Conservation (phyloP, 495 filamentous ascomycete genomes). For the Daldinia grandis region DNA sequence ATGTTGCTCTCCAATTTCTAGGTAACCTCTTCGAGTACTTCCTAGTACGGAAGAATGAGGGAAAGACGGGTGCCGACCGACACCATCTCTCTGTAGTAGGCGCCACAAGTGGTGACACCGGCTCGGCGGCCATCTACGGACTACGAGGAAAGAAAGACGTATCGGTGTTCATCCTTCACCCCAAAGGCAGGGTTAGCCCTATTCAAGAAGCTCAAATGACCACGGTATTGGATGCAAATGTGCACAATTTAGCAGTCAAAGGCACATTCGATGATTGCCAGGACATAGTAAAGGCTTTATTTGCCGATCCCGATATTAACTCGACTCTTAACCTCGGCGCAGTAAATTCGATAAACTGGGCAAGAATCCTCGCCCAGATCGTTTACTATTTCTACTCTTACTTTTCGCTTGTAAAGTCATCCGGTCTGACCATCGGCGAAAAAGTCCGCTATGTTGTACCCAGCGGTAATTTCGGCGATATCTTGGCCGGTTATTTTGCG, state of each 20-base stretch:
- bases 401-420: conserved; percentile 72
- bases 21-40: conserved; percentile 98
- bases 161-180: conserved; percentile 87
- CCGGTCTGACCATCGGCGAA: conserved; percentile 59
- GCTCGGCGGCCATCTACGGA: conserved; percentile 96
- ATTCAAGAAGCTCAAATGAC: conserved; percentile 98
- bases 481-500: conserved; percentile 92
- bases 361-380: conserved; percentile 91
- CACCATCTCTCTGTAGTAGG: conserved; percentile 91
- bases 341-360: conserved; percentile 91
- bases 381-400: conserved; percentile 93
- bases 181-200: conserved; percentile 81
- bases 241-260: conserved; percentile 84
- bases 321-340: conserved; percentile 77
- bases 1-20: conserved; percentile 87
- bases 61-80: conserved; percentile 73
- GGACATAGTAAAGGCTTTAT: conserved; percentile 94
- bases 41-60: conserved; percentile 79
- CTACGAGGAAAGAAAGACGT: conserved; percentile 96
- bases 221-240: conserved; percentile 83
- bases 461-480: conserved; percentile 96
- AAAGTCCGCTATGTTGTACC: conserved; percentile 84
- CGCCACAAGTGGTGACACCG: conserved; percentile 93
- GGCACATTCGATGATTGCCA: conserved; percentile 96
- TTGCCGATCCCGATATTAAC: conserved; percentile 80